Evolutionary conservation across 1,284 basidiomycete genomes (phyloP).

Genomic region (Microbotryomycetes sp.): DNA sequence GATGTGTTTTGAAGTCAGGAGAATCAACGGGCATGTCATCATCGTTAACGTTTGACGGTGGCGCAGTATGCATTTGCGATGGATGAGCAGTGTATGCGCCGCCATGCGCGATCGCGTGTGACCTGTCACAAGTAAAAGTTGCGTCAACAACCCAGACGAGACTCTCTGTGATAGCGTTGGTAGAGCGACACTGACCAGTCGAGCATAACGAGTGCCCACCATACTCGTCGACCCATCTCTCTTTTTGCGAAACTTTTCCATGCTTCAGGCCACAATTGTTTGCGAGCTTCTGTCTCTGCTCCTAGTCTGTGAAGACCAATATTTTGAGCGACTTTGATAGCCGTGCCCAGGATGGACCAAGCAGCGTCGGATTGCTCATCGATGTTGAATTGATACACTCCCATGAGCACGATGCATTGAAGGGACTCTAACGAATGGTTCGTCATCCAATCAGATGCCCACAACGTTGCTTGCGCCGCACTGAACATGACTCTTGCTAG

Average conservation of each 20-base stretch:
- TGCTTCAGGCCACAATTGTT: constrained; percentile 16
- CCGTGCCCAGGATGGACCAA: constrained; percentile 38
- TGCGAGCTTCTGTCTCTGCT: constrained; percentile 2
- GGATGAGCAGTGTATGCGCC: constrained; percentile 38
- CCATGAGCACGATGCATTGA: constrained; percentile 37
- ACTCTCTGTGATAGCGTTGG: neutral
- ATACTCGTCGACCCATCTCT: constrained; percentile 38
- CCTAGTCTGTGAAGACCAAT: constrained; percentile 21
- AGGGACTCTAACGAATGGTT: constrained; percentile 38
- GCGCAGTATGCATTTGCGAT: constrained; percentile 35
- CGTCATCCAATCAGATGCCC: constrained; percentile 37
- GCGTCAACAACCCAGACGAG: neutral
- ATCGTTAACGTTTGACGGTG: constrained; percentile 37
- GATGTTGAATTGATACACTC: constrained; percentile 40
- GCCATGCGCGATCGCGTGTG: constrained; percentile 37
- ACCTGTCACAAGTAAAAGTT: constrained; percentile 19
- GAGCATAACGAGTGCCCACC: constrained; percentile 39
- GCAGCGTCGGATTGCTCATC: constrained; percentile 38
- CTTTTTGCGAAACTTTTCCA: constrained; percentile 32
- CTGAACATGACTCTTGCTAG: constrained; percentile 36
- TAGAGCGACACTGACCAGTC: constrained; percentile 10
- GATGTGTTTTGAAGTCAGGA: constrained; percentile 19
- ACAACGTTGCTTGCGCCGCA: constrained; percentile 37
- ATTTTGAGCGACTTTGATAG: constrained; percentile 36
- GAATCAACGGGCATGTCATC: constrained; percentile 30